A percentile compares a stretch with the other conserved stretches of the same genome.
Evolutionary conservation across 1,284 basidiomycete genomes (phyloP).

Genomic region (Mycena sp.): DNA sequence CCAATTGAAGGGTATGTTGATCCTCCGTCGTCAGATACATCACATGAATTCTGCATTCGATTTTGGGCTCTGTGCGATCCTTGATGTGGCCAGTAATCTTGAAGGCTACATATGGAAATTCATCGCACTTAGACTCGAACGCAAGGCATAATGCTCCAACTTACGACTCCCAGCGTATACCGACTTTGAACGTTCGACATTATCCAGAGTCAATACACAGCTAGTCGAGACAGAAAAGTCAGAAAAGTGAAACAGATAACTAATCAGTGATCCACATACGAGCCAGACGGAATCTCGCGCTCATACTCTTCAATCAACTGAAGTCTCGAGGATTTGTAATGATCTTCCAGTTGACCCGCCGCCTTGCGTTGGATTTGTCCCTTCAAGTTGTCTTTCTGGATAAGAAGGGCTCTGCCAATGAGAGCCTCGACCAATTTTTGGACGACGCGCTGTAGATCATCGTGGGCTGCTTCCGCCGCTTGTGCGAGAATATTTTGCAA

Average conservation of each 20-base stretch:
- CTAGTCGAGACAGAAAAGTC: not conserved
- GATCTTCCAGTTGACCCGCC: constrained; percentile 18
- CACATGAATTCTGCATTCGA: constrained; percentile 47
- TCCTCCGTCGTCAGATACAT: constrained; percentile 53
- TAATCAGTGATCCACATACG: not conserved
- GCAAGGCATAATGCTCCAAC: no score
- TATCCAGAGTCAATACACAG: constrained; percentile 16
- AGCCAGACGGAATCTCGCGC: not conserved
- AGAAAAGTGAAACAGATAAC: not conserved
- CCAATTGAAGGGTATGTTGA: constrained; percentile 50
- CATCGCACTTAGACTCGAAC: not conserved
- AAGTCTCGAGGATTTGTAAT: constrained; percentile 6
- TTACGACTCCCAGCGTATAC: no score
- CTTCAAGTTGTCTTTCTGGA: constrained; percentile 34
- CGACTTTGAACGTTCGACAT: not conserved
- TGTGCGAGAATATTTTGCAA: constrained; percentile 32
- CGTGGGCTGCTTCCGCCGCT: constrained; percentile 29
- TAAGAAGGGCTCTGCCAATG: constrained; percentile 18
- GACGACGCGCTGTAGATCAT: constrained; percentile 35
- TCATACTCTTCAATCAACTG: constrained; percentile 25
- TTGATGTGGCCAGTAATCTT: constrained; percentile 10
- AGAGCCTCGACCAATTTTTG: constrained; percentile 33
- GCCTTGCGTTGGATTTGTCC: constrained; percentile 26
- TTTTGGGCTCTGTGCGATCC: constrained; percentile 20
- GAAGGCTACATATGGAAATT: not conserved